These are phyloP conservation scores for Puccinia coronata DNA, from an alignment of 1,284 basidiomycete species.

Conservation along the genomic window DNA sequence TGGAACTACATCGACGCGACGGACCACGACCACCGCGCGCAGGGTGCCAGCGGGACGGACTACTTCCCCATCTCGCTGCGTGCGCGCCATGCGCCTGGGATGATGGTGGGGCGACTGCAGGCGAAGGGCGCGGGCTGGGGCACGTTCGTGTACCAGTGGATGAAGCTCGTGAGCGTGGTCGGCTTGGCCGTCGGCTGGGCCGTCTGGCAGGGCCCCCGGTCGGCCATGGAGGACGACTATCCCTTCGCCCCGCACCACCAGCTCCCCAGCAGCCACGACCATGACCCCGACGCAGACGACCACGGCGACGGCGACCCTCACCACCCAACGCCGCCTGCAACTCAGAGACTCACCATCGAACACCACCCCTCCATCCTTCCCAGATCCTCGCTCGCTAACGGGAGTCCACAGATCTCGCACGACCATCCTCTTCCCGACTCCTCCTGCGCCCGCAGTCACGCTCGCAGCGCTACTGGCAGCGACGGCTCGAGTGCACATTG, in stretches of 20 bases:
- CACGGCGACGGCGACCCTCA: not conserved
- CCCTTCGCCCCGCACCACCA: not conserved
- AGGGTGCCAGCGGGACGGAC: conserved; percentile 31
- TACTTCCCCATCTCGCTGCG: conserved; percentile 39
- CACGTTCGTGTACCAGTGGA: conserved; percentile 48
- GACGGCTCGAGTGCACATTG: no score
- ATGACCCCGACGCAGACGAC: not conserved
- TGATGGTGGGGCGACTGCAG: conserved; percentile 33
- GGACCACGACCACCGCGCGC: conserved; percentile 36
- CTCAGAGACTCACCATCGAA: not conserved
- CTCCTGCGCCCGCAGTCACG: no score
- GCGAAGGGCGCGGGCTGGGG: conserved; percentile 42
- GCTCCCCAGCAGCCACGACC: not conserved
- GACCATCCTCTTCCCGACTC: no score
- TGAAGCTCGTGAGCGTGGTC: conserved; percentile 45
- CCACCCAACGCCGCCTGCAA: not conserved
- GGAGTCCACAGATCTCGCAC: no score
- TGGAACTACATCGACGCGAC: conserved; percentile 49
- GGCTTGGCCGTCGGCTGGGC: conserved; percentile 47
- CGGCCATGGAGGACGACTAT: conserved; percentile 29
- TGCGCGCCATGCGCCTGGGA: conserved; percentile 29
- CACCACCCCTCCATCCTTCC: no score
- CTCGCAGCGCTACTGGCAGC: no score
- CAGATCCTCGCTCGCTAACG: no score
- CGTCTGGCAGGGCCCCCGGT: conserved; percentile 46